Evolutionary conservation across 2,329 filamentous ascomycete genomes (phyloP), one percentile per base, ranked within the genome.

Genomic region (Ophiostoma australiae): DNA sequence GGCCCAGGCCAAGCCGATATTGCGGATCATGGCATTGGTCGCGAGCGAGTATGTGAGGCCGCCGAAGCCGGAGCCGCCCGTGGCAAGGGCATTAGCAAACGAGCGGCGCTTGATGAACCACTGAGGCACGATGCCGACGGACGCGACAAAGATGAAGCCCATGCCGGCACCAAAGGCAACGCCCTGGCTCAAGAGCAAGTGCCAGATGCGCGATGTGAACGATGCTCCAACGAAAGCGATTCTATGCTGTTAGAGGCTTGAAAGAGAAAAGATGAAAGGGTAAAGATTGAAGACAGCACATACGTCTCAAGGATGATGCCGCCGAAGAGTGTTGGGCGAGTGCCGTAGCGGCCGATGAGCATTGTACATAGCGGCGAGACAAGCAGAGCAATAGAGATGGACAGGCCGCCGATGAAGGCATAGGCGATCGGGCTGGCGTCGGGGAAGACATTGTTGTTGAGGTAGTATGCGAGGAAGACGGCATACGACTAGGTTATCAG

Each of bases 141-240:
- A 87, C 0, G 87, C 86, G 0, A 91, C 90, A 77, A 93, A 94
- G 11, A 90, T 81, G 71, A 94, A 89, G 0, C 91, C 91, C 85
- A 94, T 90, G 3, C 91, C 91, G 31, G 90, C 78, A n/a, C 92
- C 92, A 73, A 94, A 94, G 70, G 88, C 86, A 2, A 94, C 76
- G 4, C 92, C 92, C 77, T 94, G 92, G 6, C 85, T 86, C 0
- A 94, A 84, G 71, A 93, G 89, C 0, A 95, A 83, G 48, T 94
- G 91, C 89, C 91, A 94, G 71, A 92, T 89, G 71, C 86, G 76
- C 20, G 77, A 81, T 0, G 90, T 86, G 75, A 93, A 93, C 17
- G 88, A 90, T 8, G 91, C 91, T 1, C 86, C 87, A 65, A 93
- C 85, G 72, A 94, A 84, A 31, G 87, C 88, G 10, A 82, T 80